phyloP scores from a whole-genome alignment of 805 yeast species.

The Kazachstania psychrophila region DNA sequence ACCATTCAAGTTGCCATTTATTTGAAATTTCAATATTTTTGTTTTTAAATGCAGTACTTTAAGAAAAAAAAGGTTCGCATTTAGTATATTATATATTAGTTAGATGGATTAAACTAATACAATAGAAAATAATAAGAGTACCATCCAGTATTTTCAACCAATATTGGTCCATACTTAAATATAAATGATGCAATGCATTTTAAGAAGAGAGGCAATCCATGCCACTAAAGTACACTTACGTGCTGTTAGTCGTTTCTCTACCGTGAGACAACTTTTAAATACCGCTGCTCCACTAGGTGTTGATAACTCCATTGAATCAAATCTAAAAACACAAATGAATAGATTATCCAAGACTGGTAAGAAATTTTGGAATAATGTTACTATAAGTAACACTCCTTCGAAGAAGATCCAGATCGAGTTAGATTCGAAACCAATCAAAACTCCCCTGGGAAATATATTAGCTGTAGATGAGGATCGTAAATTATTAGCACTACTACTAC shows the following conservation, averaged over 20 bases:
- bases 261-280: background rate
- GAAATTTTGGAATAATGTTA: conserved; percentile 76
- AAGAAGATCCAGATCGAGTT: conserved; percentile 46
- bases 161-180: no score
- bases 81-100: no score
- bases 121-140: no score
- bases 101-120: no score
- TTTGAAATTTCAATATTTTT: no score
- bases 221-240: background rate
- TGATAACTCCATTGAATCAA: conserved; percentile 40
- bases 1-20: no score
- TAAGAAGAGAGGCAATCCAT: background rate
- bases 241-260: background rate
- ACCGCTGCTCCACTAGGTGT: conserved; percentile 17
- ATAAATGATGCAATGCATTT: no score
- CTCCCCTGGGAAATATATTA: conserved; percentile 72
- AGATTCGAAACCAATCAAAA: conserved; percentile 68
- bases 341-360: conserved; percentile 57
- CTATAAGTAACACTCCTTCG: conserved; percentile 26
- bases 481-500: conserved; percentile 62
- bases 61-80: no score
- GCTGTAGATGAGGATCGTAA: conserved; percentile 51
- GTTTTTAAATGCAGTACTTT: no score
- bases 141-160: no score
- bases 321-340: conserved; percentile 53